Percentiles rank a stretch among this genome's conserved stretches.
These are phyloP conservation scores for Tolypocladium tundrense DNA, from an alignment of 2,329 filamentous ascomycete genomes.

Conservation along the genomic window DNA sequence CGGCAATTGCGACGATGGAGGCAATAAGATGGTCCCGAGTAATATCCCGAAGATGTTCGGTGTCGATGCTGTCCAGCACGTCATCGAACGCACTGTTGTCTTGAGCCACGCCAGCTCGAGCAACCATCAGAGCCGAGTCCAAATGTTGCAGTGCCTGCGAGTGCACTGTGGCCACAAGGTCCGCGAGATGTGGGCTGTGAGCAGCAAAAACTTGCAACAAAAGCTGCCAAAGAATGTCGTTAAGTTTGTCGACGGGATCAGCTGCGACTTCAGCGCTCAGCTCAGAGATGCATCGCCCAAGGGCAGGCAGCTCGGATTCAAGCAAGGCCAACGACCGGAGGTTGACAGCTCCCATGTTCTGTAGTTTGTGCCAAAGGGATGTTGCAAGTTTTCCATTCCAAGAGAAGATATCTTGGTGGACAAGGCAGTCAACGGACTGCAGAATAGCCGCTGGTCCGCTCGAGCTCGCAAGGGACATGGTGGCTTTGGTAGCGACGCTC, in stretches of 20 bases:
- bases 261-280: slow-evolving; percentile 37
- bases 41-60: slow-evolving; percentile 26
- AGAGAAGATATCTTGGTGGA: slow-evolving; percentile 23
- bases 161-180: slow-evolving; percentile 15
- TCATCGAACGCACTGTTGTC: slow-evolving; percentile 9
- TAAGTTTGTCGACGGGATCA: slow-evolving; percentile 40
- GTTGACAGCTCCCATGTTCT: slow-evolving; percentile 38
- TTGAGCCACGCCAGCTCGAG: slow-evolving; percentile 1
- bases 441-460: slow-evolving; percentile 28
- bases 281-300: slow-evolving; percentile 44
- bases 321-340: slow-evolving; percentile 53
- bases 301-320: slow-evolving; percentile 52
- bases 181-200: slow-evolving; percentile 23
- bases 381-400: slow-evolving; percentile 30
- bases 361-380: slow-evolving; percentile 45
- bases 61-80: slow-evolving; percentile 15
- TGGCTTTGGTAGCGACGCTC: slow-evolving; percentile 22
- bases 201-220: slow-evolving; percentile 30
- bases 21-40: slow-evolving; percentile 33
- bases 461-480: slow-evolving; percentile 21
- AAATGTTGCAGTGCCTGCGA: slow-evolving; percentile 12
- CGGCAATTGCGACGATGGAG: slow-evolving; percentile 32
- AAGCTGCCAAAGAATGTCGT: slow-evolving; percentile 35
- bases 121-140: slow-evolving; percentile 4
- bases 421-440: slow-evolving; percentile 37